Base-by-base conservation (phyloP, 495 filamentous ascomycete species). In the Pyronema omphalodes region DNA sequence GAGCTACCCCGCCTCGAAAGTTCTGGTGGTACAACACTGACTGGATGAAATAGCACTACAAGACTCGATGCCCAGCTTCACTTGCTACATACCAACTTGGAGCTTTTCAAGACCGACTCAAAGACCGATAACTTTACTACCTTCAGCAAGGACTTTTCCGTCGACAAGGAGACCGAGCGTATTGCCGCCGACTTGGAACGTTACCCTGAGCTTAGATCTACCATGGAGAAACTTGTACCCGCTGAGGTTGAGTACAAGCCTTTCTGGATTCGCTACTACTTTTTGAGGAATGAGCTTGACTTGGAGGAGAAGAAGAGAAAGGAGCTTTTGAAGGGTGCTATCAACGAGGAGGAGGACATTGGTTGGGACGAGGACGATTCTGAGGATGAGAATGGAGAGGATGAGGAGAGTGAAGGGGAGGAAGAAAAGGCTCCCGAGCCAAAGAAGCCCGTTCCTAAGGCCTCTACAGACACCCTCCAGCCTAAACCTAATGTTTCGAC, bases 181-280 rank as follows among this genome's bases (percentile, higher is more conserved):
- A 91, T 99, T 55, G 77, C 80, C 51, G 72, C 73, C 46, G 87
- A 96, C 67, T 62, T 99, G 53, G 82, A 88, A 55, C 86, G 83
- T 58, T 94, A 93, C 60, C 79, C 82, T 18, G 91, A 96, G 69
- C 72, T 99, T 56, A 75, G 91, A 55, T 67, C 76, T 40, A 87
- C 88, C 4, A 96, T 95, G 91, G 93, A 94, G 75, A 88, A 83
- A 71, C 73, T 94, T 50, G 93, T 96, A 17, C 93, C 91, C 14
- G 88, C 88, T 69, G 75, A 75, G 58, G 86, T 94, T 11, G 75
- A 87, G 34, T 99, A 99, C 66, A 76, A 70, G 11, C 77, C 81
- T 44, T 99, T 96, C 67, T 99, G 93, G 93, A 81, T 75, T 59
- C 75, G 91, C 37, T 99, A 99, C 66, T 96, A 95, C 60, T 99